A percentile compares a stretch with the other conserved stretches of the same genome.
Evolutionary conservation across 2,329 filamentous ascomycete genomes (phyloP).

Genomic region (Neurospora crassa): DNA sequence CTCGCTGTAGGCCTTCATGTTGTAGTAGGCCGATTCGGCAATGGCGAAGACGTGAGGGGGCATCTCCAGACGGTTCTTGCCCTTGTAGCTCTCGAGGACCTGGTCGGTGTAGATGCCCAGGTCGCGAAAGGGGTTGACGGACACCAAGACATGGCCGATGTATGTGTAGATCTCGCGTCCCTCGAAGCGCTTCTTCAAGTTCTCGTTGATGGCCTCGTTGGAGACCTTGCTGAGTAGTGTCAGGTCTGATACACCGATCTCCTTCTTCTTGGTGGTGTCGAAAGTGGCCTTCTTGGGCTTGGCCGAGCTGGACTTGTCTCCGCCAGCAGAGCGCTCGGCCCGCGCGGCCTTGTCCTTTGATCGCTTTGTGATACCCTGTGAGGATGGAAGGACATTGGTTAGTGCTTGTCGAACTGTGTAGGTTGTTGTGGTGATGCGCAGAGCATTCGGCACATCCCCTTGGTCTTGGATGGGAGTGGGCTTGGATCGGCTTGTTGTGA

Average conservation of each 20-base stretch:
- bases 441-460: background rate
- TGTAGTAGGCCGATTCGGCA: constrained; percentile 93
- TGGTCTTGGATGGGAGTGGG: background rate
- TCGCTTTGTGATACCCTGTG: constrained; percentile 39
- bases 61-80: constrained; percentile 93
- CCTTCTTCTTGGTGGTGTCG: constrained; percentile 96
- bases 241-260: constrained; percentile 95
- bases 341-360: constrained; percentile 37
- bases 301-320: constrained; percentile 32
- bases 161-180: constrained; percentile 99
- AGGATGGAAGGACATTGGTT: background rate
- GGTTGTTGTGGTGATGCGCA: background rate
- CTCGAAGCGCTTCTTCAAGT: constrained; percentile 95
- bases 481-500: background rate
- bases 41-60: constrained; percentile 96
- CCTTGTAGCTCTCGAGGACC: constrained; percentile 87
- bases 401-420: background rate
- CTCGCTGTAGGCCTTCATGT: constrained; percentile 99
- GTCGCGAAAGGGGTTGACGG: constrained; percentile 95
- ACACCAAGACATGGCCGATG: constrained; percentile 98
- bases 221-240: constrained; percentile 97
- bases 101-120: constrained; percentile 95
- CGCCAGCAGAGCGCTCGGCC: constrained; percentile 31
- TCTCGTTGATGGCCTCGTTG: constrained; percentile 98
- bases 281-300: constrained; percentile 94